Conservation (phyloP, 73 alveolate genomes). For the Paraurostyla sp. region DNA sequence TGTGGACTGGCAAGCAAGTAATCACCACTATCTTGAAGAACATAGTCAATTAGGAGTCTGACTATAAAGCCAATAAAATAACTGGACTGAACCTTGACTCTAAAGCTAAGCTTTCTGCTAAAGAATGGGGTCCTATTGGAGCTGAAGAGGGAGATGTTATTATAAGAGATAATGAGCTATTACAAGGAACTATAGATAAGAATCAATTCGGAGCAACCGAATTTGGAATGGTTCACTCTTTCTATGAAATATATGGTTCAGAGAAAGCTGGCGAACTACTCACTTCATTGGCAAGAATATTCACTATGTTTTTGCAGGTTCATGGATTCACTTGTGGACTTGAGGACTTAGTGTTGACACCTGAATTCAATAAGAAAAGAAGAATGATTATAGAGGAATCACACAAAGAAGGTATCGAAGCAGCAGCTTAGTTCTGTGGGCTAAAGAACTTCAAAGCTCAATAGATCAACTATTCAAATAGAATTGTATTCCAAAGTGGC, state of each 20-base stretch:
- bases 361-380: conserved; percentile 87
- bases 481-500: conserved; percentile 66
- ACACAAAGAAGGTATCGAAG: conserved; percentile 87
- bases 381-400: conserved; percentile 86
- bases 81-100: conserved; percentile 87
- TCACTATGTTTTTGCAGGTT: conserved; percentile 88
- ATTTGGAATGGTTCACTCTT: conserved; percentile 97
- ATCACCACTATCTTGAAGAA: conserved; percentile 89
- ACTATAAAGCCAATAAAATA: conserved; percentile 49
- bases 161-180: conserved; percentile 91
- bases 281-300: conserved; percentile 94
- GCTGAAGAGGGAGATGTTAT: conserved; percentile 90
- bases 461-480: conserved; percentile 65
- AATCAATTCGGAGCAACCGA: conserved; percentile 96
- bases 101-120: conserved; percentile 87
- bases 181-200: conserved; percentile 96
- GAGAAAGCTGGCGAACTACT: conserved; percentile 95
- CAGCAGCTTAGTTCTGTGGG: conserved; percentile 93
- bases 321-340: conserved; percentile 98
- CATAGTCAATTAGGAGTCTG: conserved; percentile 83
- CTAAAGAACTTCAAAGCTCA: conserved; percentile 78
- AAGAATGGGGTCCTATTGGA: conserved; percentile 88
- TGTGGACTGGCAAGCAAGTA: conserved; percentile 97
- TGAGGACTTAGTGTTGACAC: conserved; percentile 92
- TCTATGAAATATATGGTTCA: conserved; percentile 97